Conservation (phyloP, 441 rosid genomes). For the Sinapis alba region DNA sequence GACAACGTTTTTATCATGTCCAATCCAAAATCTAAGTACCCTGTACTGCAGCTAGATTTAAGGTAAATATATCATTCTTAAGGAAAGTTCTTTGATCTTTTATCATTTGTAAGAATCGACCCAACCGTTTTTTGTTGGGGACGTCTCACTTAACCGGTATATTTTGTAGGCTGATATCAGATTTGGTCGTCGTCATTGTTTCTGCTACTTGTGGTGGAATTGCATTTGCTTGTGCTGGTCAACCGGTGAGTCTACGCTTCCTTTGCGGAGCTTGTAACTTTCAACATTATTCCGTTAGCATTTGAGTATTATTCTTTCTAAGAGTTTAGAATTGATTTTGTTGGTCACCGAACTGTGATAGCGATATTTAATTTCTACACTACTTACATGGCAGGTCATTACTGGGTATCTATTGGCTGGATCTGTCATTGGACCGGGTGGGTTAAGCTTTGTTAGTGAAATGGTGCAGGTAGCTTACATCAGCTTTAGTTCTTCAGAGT, state of each 20-base stretch:
- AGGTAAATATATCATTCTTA: slow-evolving; percentile 48
- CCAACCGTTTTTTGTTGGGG: slow-evolving; percentile 6
- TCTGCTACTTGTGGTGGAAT: slow-evolving; percentile 99
- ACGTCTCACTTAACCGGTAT: slow-evolving; percentile 20
- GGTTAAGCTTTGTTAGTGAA: slow-evolving; percentile 93
- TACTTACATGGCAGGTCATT: slow-evolving; percentile 69
- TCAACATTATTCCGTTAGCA: slow-evolving; percentile 4
- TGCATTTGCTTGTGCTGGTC: slow-evolving; percentile 99
- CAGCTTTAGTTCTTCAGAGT: slow-evolving; percentile 20
- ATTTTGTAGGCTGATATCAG: slow-evolving; percentile 81
- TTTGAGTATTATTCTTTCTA: slow-evolving; percentile 17
- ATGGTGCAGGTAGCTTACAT: slow-evolving; percentile 88
- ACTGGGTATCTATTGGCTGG: slow-evolving; percentile 96
- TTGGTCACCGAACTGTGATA: not conserved
- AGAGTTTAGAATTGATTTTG: not conserved
- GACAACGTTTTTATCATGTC: slow-evolving; percentile 94
- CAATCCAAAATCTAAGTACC: slow-evolving; percentile 91
- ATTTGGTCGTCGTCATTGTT: slow-evolving; percentile 90
- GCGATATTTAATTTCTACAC: slow-evolving; percentile 1
- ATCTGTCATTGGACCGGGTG: slow-evolving; percentile 94
- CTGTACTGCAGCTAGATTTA: slow-evolving; percentile 84
- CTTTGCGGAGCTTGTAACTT: slow-evolving; percentile 24
- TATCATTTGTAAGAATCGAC: not conserved
- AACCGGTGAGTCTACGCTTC: slow-evolving; percentile 66
- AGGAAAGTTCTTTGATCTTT: not conserved